phyloP scores from a whole-genome alignment of 2,329 filamentous ascomycete species.

The Botryotinia narcissicola region DNA sequence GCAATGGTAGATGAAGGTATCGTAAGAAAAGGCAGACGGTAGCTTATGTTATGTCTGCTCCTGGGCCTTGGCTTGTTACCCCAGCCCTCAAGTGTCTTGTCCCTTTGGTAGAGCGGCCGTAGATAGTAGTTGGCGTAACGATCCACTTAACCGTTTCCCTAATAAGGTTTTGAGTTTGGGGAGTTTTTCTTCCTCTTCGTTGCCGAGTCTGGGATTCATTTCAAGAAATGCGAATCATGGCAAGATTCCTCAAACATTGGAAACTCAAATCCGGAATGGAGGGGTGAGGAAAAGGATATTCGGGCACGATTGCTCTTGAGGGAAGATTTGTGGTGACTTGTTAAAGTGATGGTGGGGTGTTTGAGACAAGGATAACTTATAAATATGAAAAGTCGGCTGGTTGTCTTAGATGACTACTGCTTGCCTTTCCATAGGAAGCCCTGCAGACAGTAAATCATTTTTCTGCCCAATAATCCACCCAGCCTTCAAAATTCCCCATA shows the following conservation, averaged over 20 bases:
- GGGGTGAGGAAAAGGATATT: not conserved
- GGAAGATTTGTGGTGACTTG: not conserved
- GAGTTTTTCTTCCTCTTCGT: not conserved
- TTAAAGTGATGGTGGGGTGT: not conserved
- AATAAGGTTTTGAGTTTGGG: constrained; percentile 3
- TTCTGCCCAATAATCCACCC: constrained; percentile 5
- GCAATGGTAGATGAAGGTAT: constrained; percentile 10
- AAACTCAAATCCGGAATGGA: constrained; percentile 9
- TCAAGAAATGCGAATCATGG: not conserved
- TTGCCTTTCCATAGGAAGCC: not conserved
- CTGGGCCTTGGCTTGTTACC: not conserved
- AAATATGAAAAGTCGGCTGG: constrained; percentile 1
- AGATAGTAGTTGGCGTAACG: not conserved
- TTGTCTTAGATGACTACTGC: not conserved
- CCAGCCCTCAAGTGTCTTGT: constrained; percentile 6
- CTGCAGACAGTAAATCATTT: not conserved
- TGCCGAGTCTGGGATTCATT: not conserved
- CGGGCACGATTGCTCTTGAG: not conserved
- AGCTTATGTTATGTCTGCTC: not conserved
- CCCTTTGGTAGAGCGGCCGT: not conserved
- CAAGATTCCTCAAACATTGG: not conserved
- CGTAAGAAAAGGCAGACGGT: not conserved
- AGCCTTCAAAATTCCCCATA: constrained; percentile 4
- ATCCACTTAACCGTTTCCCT: not conserved
- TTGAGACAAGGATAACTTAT: not conserved